Evolutionary conservation across 108 stramenopile species (phyloP).

Genomic region (Nitzschia sp.): DNA sequence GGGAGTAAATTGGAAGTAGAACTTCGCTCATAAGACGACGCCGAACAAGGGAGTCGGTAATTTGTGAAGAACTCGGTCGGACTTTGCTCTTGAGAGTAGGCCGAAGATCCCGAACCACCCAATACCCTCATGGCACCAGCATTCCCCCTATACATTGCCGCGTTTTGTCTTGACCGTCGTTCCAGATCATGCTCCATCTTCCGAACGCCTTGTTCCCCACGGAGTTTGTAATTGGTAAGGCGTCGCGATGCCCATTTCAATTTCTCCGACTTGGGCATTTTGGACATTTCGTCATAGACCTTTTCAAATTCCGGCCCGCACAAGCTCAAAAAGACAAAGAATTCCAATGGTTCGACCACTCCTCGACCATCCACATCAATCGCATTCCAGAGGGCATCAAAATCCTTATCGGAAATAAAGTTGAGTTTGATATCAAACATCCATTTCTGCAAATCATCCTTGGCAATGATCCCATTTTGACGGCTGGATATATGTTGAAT

Average conservation of each 20-base stretch:
- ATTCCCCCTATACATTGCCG: not conserved
- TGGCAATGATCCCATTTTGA: slow-evolving; percentile 22
- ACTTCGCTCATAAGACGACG: not conserved
- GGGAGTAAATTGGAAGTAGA: not conserved
- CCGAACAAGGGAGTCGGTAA: not conserved
- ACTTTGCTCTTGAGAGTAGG: not conserved
- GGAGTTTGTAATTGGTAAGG: slow-evolving; percentile 9
- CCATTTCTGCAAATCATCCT: slow-evolving; percentile 30
- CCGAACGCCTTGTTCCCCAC: slow-evolving; percentile 22
- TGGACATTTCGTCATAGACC: slow-evolving; percentile 13
- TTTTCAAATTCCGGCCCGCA: slow-evolving; percentile 33
- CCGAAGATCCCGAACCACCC: no score
- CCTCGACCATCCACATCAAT: slow-evolving; percentile 34
- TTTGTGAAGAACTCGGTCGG: not conserved
- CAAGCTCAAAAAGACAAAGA: slow-evolving; percentile 16
- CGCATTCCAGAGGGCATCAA: slow-evolving; percentile 30
- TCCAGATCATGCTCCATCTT: slow-evolving; percentile 1
- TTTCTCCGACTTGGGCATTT: slow-evolving; percentile 12
- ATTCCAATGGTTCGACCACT: slow-evolving; percentile 31
- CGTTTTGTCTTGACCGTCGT: not conserved
- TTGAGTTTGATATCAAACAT: slow-evolving; percentile 26
- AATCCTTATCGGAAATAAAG: slow-evolving; percentile 27
- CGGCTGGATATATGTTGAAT: slow-evolving; percentile 24
- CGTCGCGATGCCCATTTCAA: slow-evolving; percentile 23
- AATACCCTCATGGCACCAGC: no score